phyloP scores from a whole-genome alignment of 257 asterid species.

The Nicotiana tomentosiformis region DNA sequence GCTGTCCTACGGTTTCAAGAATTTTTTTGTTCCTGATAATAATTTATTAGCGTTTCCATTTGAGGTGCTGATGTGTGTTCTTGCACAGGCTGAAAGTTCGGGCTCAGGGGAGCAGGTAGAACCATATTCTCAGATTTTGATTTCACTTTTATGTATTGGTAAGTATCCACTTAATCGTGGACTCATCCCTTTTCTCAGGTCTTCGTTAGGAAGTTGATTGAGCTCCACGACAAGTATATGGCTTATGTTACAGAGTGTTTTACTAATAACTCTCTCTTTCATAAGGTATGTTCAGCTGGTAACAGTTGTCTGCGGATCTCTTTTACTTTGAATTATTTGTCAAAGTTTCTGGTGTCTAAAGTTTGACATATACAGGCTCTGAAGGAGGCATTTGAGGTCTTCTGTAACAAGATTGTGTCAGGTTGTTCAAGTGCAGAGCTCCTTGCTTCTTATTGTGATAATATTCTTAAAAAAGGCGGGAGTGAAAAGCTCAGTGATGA shows the following conservation, averaged over 20 bases:
- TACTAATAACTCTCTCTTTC: conserved; percentile 20
- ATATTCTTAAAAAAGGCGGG: conserved; percentile 62
- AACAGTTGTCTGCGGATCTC: not conserved
- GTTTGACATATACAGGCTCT: conserved; percentile 37
- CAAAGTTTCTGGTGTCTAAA: not conserved
- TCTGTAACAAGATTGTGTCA: conserved; percentile 63
- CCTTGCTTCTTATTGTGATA: conserved; percentile 68
- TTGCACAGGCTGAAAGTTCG: conserved; percentile 32
- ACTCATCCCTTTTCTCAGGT: conserved; percentile 8
- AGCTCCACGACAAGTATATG: conserved; percentile 22
- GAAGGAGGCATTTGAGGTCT: conserved; percentile 63
- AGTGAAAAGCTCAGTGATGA: conserved; percentile 67
- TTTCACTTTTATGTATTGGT: not conserved
- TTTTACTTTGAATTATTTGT: not conserved
- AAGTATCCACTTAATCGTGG: not conserved
- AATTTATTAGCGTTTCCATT: not conserved
- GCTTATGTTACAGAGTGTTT: conserved; percentile 19
- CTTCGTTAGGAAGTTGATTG: conserved; percentile 28
- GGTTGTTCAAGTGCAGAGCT: conserved; percentile 66
- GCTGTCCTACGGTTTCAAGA: not conserved
- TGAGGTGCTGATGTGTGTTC: conserved; percentile 13
- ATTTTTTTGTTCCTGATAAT: not conserved
- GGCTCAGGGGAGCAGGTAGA: conserved; percentile 42
- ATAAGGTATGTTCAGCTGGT: conserved; percentile 13
- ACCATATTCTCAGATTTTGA: not conserved